Evolutionary conservation across 2,329 filamentous ascomycete species (phyloP), one percentile per base, ranked within the genome.

Genomic region (Verruconis gallopava): DNA sequence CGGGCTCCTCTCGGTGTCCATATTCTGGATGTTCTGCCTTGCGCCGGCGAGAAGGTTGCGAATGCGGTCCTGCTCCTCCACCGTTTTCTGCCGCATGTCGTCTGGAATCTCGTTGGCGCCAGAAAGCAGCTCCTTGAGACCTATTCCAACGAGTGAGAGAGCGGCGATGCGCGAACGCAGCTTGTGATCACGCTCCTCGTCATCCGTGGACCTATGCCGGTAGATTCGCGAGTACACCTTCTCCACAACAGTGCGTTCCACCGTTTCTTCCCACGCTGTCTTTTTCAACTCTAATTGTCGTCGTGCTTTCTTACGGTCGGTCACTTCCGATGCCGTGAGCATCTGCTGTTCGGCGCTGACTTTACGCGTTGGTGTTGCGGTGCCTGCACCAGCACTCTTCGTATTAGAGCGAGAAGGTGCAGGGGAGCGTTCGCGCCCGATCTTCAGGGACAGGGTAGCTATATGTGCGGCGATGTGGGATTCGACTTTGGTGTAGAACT

Each of bases 141-240:
- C 84, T 54, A 98, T 95, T 1, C 86, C 89, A 14, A 98, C 85
- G n/a, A 98, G 68, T 2, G 81, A 75, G 35, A 98, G 65, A 1
- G 91, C 86, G 15, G 89, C 89, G 1, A 88, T 95, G 54, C 93
- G 91, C 6, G 91, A 98, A 21, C 91, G 77, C 39, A 98, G 68
- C 57, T 93, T 95, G 53, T 93, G 88, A 56, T 98, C 91, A 54
- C 89, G 76, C 11, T 91, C 88, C 60, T 95, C 89, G 55, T 98
- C 91, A 53, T 96, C 79, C 0, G 89, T 93, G 56, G 73, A 91
- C 46, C 81, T 77, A 58, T 98, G 91, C 37, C 86, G 78, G 72
- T 89, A 98, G 56, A 98, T 85, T 49, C 82, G 79, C 44, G 79
- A 72, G 55, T 96, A 96, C 4, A 70, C 79, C 41, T 79, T 78